phyloP scores from a whole-genome alignment of 164 flowering plant genomes.

The Aristolochia contorta region DNA sequence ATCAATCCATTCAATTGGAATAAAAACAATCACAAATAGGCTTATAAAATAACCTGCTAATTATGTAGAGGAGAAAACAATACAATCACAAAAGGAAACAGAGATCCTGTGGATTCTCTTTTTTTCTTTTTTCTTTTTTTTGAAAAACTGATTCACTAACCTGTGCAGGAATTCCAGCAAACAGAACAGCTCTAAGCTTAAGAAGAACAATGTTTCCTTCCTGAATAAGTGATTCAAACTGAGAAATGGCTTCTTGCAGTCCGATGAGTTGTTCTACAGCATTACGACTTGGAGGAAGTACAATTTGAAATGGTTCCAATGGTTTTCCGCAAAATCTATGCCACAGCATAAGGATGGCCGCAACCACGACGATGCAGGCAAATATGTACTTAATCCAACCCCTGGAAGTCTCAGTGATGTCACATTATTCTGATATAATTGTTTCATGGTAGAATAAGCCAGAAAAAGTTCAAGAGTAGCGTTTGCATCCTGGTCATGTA shows the following conservation, averaged over 20 bases:
- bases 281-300: slow-evolving; percentile 53
- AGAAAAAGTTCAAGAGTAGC: not conserved
- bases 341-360: slow-evolving; percentile 61
- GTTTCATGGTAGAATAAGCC: not conserved
- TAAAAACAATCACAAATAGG: too few relatives aligned
- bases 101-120: too few relatives aligned
- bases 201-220: slow-evolving; percentile 64
- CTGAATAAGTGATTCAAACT: slow-evolving; percentile 58
- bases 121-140: too few relatives aligned
- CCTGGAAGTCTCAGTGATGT: slow-evolving; percentile 32
- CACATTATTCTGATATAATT: not conserved
- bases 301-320: slow-evolving; percentile 47
- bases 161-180: slow-evolving; percentile 58
- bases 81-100: too few relatives aligned
- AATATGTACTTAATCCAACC: slow-evolving; percentile 54
- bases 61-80: too few relatives aligned
- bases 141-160: slow-evolving; percentile 18
- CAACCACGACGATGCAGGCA: slow-evolving; percentile 31
- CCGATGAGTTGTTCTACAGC: slow-evolving; percentile 73
- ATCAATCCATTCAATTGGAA: not conserved
- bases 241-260: slow-evolving; percentile 61
- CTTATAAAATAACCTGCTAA: too few relatives aligned
- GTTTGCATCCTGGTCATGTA: too few relatives aligned
- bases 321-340: slow-evolving; percentile 37
- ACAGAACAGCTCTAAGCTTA: slow-evolving; percentile 66